These are phyloP conservation scores for Apodospora peruviana DNA, from an alignment of 495 filamentous ascomycete species.

Conservation along the genomic window DNA sequence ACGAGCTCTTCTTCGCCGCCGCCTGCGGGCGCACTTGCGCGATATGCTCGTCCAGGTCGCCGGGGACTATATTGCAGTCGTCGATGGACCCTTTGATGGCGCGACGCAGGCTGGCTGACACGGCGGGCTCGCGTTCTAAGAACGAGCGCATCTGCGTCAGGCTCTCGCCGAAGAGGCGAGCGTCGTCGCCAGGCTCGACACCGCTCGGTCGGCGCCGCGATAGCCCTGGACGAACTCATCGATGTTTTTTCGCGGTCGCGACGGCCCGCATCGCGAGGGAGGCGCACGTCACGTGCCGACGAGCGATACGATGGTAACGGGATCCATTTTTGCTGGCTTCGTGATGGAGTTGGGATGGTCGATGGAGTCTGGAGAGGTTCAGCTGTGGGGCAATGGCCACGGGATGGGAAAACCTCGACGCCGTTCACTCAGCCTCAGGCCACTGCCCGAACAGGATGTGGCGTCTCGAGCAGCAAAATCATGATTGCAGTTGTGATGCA, in stretches of 20 bases:
- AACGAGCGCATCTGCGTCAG: neutral
- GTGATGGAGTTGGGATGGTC: neutral
- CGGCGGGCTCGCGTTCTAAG: neutral
- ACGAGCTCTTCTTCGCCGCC: neutral
- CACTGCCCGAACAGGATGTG: no score
- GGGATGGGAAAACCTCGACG: no score
- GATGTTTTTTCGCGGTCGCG: neutral
- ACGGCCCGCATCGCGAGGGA: neutral
- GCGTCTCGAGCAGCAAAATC: no score
- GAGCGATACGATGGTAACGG: neutral
- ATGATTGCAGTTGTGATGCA: no score
- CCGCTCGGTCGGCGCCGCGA: neutral
- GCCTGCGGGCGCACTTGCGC: neutral
- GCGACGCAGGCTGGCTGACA: neutral
- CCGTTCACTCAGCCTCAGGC: no score
- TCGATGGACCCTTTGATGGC: neutral
- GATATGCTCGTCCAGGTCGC: slow-evolving; percentile 1
- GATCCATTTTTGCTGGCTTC: neutral
- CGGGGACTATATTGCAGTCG: neutral
- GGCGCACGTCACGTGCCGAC: neutral
- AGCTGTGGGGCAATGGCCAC: neutral
- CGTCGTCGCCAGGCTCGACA: neutral
- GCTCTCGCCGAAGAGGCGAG: neutral
- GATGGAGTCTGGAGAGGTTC: neutral
- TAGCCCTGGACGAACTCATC: neutral